Evolutionary conservation across 1,284 basidiomycete genomes (phyloP).

Genomic region (Waitea zeae): DNA sequence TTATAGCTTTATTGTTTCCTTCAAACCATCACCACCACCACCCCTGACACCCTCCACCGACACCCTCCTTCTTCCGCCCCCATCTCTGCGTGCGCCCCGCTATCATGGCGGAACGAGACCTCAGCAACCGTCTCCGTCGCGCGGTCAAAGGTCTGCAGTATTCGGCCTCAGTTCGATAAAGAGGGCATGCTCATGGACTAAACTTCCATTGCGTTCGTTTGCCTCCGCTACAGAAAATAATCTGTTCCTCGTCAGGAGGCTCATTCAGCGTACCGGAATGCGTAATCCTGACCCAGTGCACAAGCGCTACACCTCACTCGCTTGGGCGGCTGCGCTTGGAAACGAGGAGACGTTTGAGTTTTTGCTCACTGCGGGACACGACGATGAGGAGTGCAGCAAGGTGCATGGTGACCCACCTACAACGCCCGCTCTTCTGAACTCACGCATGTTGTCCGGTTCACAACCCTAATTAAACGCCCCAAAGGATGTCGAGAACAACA

Average conservation of each 20-base stretch:
- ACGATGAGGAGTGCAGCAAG: conserved; percentile 78
- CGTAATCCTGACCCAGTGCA: conserved; percentile 70
- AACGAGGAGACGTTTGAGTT: conserved; percentile 85
- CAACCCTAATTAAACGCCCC: background rate
- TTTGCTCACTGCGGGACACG: conserved; percentile 67
- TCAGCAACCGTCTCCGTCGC: conserved; percentile 52
- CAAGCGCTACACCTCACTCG: conserved; percentile 68
- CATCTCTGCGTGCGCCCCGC: too few species aligned
- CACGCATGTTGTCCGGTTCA: too few species aligned
- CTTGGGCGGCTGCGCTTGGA: conserved; percentile 75
- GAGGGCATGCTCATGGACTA: too few species aligned
- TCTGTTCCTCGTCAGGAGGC: conserved; percentile 72
- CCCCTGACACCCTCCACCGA: conserved; percentile 7
- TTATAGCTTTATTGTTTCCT: too few species aligned
- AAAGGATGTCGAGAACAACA: conserved; percentile 81
- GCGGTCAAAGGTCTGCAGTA: conserved; percentile 51
- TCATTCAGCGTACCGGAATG: conserved; percentile 69
- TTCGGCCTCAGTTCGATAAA: too few species aligned
- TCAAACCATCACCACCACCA: too few species aligned
- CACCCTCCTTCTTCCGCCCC: too few species aligned
- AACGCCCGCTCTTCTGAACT: too few species aligned
- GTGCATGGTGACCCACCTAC: too few species aligned
- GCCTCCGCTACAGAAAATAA: conserved; percentile 81
- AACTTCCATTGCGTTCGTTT: too few species aligned
- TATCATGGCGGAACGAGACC: conserved; percentile 66